Percentiles rank a stretch among this genome's conserved stretches.
Evolutionary conservation across 1,139 yeast species (phyloP).

Genomic region (Candida buenavistaensis): DNA sequence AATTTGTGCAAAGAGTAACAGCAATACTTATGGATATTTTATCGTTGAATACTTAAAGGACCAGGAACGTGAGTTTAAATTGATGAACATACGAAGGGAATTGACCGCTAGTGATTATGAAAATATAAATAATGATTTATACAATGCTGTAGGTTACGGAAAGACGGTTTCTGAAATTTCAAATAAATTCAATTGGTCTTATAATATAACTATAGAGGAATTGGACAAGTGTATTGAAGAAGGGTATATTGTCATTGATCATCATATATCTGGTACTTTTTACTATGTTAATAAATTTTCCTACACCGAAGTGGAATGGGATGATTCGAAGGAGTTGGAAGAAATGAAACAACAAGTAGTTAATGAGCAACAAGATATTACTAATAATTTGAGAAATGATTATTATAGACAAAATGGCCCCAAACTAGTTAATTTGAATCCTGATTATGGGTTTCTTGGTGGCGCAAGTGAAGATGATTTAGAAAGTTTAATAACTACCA

Average conservation of each 20-base stretch:
- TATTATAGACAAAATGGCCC: conserved; percentile 14
- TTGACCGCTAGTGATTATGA: conserved; percentile 23
- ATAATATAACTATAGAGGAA: conserved; percentile 68
- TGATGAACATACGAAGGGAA: conserved; percentile 25
- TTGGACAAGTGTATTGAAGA: conserved; percentile 56
- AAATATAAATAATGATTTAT: conserved; percentile 16
- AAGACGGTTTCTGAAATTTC: conserved; percentile 40
- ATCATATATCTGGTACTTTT: conserved; percentile 59
- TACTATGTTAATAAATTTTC: conserved; percentile 36
- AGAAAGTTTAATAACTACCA: conserved; percentile 7
- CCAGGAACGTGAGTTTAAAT: conserved; percentile 27
- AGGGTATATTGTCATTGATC: conserved; percentile 67
- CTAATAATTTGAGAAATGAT: conserved; percentile 16
- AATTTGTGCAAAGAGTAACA: conserved; percentile 22
- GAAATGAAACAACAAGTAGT: conserved; percentile 18
- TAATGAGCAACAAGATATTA: conserved; percentile 22
- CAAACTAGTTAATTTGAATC: conserved; percentile 21
- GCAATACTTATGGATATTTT: conserved; percentile 23
- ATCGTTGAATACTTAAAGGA: conserved; percentile 24
- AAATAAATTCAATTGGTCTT: conserved; percentile 56
- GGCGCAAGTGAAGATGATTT: conserved; percentile 2
- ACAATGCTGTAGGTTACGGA: conserved; percentile 29
- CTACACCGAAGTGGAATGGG: conserved; percentile 12
- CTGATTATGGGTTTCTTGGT: conserved; percentile 21
- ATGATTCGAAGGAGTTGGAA: conserved; percentile 13